These are phyloP conservation scores for Cryoendolithus antarcticus DNA, from an alignment of 2,329 filamentous ascomycete species.

Conservation along the genomic window DNA sequence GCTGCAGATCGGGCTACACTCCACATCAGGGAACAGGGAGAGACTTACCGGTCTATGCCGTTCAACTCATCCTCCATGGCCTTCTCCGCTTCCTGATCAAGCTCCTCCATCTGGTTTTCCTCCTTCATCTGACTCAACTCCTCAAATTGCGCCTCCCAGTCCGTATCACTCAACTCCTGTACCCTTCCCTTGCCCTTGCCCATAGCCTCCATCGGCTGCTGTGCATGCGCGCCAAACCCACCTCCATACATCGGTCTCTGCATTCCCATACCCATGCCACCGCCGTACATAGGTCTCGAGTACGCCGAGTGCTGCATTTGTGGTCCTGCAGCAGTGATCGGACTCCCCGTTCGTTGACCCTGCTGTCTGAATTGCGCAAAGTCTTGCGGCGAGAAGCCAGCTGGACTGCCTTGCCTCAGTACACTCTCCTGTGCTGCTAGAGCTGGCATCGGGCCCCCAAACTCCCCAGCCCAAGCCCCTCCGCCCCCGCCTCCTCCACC, in stretches of 20 bases:
- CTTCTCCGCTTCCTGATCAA: conserved; percentile 53
- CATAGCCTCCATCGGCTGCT: conserved; percentile 10
- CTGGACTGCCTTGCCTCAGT: conserved; percentile 10
- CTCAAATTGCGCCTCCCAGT: conserved; percentile 95
- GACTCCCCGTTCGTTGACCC: conserved; percentile 53
- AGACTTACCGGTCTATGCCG: conserved; percentile 74
- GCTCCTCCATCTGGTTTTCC: conserved; percentile 33
- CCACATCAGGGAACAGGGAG: no score
- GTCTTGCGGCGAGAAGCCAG: conserved; percentile 62
- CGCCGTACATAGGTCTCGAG: conserved; percentile 45
- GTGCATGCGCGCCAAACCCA: conserved; percentile 37
- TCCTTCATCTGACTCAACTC: conserved; percentile 63
- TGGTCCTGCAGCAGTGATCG: conserved; percentile 21
- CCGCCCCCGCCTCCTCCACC: conserved; percentile 13
- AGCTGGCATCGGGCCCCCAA: conserved; percentile 15
- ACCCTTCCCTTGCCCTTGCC: conserved; percentile 75
- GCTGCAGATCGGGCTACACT: conserved; percentile 2
- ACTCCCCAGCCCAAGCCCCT: conserved; percentile 21
- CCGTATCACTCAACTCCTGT: conserved; percentile 81
- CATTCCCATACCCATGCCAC: conserved; percentile 34
- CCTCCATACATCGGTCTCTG: conserved; percentile 24
- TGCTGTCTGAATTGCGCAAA: conserved; percentile 72
- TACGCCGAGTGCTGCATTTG: conserved; percentile 30
- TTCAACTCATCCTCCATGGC: conserved; percentile 80
- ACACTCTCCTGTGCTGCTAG: conserved; percentile 11